Base-by-base conservation (phyloP, 768 basidiomycete species). In the Suillus occidentalis region DNA sequence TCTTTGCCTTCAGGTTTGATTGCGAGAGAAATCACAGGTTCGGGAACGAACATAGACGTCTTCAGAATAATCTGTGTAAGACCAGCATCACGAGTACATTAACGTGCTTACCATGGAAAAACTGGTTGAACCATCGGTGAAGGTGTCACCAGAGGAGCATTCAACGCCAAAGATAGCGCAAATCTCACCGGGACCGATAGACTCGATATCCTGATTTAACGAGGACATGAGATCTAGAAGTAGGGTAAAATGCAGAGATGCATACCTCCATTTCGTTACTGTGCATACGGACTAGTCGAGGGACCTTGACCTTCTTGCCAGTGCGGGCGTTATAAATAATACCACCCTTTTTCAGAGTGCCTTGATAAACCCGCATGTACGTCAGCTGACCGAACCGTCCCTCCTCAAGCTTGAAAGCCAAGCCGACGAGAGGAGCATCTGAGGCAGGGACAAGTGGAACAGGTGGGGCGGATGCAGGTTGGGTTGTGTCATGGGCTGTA, bases 161-260 rank as follows among this genome's bases (percentile, higher is more conserved):
- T 99, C 97, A 39, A 99, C 94, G 71, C 97, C 97, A 71, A 99
- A 99, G 77, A 97, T 97, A 58, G 97, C 97, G 74, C 97, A 99
- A 68, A 99, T 99, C 83, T 99, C 97, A 64, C 97, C 97, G 36
- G 97, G 95, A 0, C 95, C 95, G 70, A 99, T 91, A 10, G 87
- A 85, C 56, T 95, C 91, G 63, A 99, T 90, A 71, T 99, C 97
- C 93, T 94, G 67, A 10, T 60, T 39, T 57, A 36, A n/a, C 5
- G 34, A 67, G 18, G 62, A 31, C 13, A 4, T 40, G 34, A 36
- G 47, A 16, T 50, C 42, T 56, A 45, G n/a, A 40, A 60, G 10
- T 36, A n/a, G 20, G 18, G 39, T 57, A 64, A 6, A 42, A 2
- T 36, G 34, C 34, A 43, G 62, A 50, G 6, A 8, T 3, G 73